Base-by-base conservation (phyloP, 352 stramenopile genomes). In the Globisporangium takayamanum region DNA sequence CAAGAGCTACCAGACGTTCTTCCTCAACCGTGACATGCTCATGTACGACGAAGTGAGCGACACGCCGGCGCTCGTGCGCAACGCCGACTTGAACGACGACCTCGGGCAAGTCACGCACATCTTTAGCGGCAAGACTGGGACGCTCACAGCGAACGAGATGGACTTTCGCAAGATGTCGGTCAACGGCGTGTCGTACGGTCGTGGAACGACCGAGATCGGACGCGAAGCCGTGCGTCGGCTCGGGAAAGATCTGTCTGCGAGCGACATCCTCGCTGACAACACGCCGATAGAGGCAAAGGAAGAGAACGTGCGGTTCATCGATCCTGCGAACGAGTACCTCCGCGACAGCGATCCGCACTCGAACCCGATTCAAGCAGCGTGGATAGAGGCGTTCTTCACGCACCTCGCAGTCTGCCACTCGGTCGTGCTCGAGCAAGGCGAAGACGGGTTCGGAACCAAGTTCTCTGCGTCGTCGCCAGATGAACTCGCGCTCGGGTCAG, bases 161-260 rank as follows among this genome's bases (percentile, higher is more conserved):
- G 82, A 93, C 52, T 94, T 93, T 53, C 80, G 86, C 50, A 94
- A 94, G 60, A 90, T 95, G 79, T 88, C 78, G 48, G 76, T 95
- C 47, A 76, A 92, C 51, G 87, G 84, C 20, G 67, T 89, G 3
- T 89, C 80, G 1, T 95, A 94, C 51, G 87, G 84, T 10, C 79
- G 80, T 12, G 87, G 83, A 14, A 94, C 80, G 25, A 92, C 85
- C 8, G 84, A 94, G 66, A 94, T 95, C 39, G 87, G 87, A 0
- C 80, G 83, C 1, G 85, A 90, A 36, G 86, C 85, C 11, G 72
- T 83, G 15, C 77, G 75, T 2, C 66, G 84, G 8, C 69, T 89
- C 14, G 86, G 86, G 2, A 91, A 89, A 37, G 75, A 93, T 37
- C 58, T 90, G 12, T 94, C 83, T 1, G 74, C 75, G 8, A 92